Base-by-base conservation (phyloP, 805 yeast genomes). In the Candida schatavii region DNA sequence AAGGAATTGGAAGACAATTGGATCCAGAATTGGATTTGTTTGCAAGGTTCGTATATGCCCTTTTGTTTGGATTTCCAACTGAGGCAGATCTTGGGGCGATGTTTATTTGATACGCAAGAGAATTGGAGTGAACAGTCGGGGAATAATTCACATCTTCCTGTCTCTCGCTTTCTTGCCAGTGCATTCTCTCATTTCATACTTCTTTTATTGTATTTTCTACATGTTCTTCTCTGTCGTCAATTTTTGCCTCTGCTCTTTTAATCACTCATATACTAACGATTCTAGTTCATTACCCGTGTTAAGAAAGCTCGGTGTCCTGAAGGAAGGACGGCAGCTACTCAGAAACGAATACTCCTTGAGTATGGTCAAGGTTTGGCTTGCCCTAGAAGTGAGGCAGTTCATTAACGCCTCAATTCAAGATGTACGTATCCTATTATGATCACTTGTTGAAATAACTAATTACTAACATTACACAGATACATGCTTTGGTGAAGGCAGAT, bases 1-100 rank as follows among this genome's bases (percentile, higher is more conserved):
- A 93, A 62, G 99, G 99, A 9, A 85, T 93, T 41, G 98, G 99
- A 17, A 75, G 98, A 57, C 96, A 85, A 62, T 71, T 93, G 42
- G 96, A 93, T 62, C 97, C 98, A 2, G 81, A 88, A 33, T 72
- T 93, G 55, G 99, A 93, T 65, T 75, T 93, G 39, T 91, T 93
- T 75, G 95, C 95, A 76, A 86, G 95, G 93, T 86, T 80, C 75
- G 93, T 85, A 83, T 82, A 65, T 42, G 66, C 70, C 17, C 46
- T 62, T 42, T 39, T 66, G 39, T 53, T 66, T 50, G 75, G 72
- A 10, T 68, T 68, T 36, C 74, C 74, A 27, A 67, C 70, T 13
- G 70, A 64, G 42, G 54, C 56, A 42, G 51, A 51, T 28, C 37
- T 55, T 25, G 38, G 42, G 22, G 31, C 27, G 17, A 42, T 44